Base-by-base conservation (phyloP, 2,329 filamentous ascomycete species). In the Botrytis pseudocinerea region DNA sequence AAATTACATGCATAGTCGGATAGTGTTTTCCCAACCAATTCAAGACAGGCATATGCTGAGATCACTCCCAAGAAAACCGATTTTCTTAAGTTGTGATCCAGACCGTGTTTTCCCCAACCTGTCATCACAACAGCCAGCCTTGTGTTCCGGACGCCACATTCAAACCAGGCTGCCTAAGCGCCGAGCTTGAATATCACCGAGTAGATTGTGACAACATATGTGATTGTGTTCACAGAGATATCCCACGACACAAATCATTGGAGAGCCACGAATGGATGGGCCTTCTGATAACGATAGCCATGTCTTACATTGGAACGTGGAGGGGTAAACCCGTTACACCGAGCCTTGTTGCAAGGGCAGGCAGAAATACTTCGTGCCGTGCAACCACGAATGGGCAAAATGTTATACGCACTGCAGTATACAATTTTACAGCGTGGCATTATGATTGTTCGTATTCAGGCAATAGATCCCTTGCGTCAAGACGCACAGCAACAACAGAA, bases 91-190 rank as follows among this genome's bases (percentile, higher is more conserved):
- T 40, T 42, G 35, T 54, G 64, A 40, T 42, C 35, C 46, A 68
- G 35, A 54, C 10, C 20, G 22, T 54, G 35, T 10, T 20, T 42
- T 48, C 64, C 64, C 32, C 48, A 68, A 54, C 48, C 48, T 57
- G 42, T 54, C 35, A 68, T 54, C 35, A 68, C 46, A 68, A 40
- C 64, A 68, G 64, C 64, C 35, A 57, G 46, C 46, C 64, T 68
- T 68, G 64, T 57, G 64, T 38, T 54, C 10, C 4, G 25, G 32
- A 28, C 64, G 48, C 64, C 46, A 51, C 46, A 68, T 68, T 28
- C 64, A 42, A 18, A 68, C 4, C 48, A 57, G 48, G 64, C 64
- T 68, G 64, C 16, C 46, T 20, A 68, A 40, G 46, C 64, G 64
- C 64, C 48, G 35, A 54, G 35, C 25, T 40, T 54, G 46, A 54